Conservation (phyloP, 2,329 filamentous ascomycete species). For the Trichophyton schoenleinii region DNA sequence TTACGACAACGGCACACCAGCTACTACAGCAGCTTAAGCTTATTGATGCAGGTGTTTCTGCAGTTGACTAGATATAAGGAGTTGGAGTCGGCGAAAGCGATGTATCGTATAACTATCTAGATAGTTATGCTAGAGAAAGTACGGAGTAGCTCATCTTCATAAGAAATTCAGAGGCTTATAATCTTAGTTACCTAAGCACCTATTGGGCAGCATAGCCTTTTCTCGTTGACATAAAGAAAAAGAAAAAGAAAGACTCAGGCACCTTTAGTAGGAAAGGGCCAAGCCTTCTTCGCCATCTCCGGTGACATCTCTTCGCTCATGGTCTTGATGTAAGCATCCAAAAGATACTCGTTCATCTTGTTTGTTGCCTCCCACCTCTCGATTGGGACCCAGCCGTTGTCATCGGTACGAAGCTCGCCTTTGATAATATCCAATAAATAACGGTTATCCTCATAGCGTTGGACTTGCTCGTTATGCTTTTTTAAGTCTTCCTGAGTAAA, state of each 20-base stretch:
- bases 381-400: slow-evolving; percentile 15
- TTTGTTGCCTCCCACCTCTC: slow-evolving; percentile 13
- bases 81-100: no score
- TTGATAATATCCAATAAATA: slow-evolving; percentile 13
- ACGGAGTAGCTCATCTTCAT: no score
- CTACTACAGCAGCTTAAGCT: no score
- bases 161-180: no score
- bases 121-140: no score
- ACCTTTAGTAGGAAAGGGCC: slow-evolving; percentile 9
- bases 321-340: no score
- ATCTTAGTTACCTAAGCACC: no score
- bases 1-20: no score
- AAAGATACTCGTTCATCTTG: slow-evolving; percentile 11
- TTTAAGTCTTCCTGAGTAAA: slow-evolving; percentile 19
- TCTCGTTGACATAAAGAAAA: not conserved
- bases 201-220: not conserved
- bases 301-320: no score
- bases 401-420: slow-evolving; percentile 16
- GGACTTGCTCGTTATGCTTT: slow-evolving; percentile 3
- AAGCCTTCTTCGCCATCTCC: not conserved
- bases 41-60: no score
- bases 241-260: not conserved
- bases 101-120: no score
- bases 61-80: no score
- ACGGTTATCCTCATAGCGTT: slow-evolving; percentile 4